Evolutionary conservation across 2,329 filamentous ascomycete species (phyloP).

Genomic region (Annulohypoxylon truncatum): DNA sequence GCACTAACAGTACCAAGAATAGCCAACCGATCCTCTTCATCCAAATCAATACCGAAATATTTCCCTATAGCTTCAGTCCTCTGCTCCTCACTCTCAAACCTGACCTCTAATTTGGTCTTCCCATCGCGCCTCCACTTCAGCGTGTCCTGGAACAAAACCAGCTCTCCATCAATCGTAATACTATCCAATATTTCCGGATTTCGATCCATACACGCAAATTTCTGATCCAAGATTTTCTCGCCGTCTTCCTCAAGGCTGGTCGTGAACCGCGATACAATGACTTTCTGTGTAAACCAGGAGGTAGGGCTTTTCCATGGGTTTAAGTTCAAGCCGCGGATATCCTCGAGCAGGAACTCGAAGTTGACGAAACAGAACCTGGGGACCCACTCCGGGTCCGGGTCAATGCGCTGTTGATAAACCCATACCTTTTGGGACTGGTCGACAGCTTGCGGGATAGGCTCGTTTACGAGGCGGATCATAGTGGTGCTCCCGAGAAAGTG

Average conservation of each 20-base stretch:
- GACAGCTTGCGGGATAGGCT: conserved; percentile 42
- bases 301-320: conserved; percentile 49
- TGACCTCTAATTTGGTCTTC: conserved; percentile 53
- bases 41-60: conserved; percentile 59
- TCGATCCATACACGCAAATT: background rate
- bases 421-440: conserved; percentile 40
- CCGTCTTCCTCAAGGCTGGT: conserved; percentile 48
- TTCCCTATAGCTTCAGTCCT: conserved; percentile 56
- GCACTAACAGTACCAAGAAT: conserved; percentile 27
- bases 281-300: conserved; percentile 52
- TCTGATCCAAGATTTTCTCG: background rate
- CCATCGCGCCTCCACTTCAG: conserved; percentile 56
- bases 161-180: conserved; percentile 47
- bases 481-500: conserved; percentile 44
- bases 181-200: conserved; percentile 51
- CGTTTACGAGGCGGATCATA: conserved; percentile 49
- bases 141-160: conserved; percentile 54
- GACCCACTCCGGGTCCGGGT: conserved; percentile 49
- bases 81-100: conserved; percentile 56
- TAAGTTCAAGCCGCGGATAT: conserved; percentile 55
- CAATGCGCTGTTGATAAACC: conserved; percentile 42
- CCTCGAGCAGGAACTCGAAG: conserved; percentile 54
- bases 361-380: conserved; percentile 61
- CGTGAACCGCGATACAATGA: conserved; percentile 55
- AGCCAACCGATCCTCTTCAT: conserved; percentile 36